Conservation (phyloP, 108 stramenopile species). For the Parietichytrium sp. region DNA sequence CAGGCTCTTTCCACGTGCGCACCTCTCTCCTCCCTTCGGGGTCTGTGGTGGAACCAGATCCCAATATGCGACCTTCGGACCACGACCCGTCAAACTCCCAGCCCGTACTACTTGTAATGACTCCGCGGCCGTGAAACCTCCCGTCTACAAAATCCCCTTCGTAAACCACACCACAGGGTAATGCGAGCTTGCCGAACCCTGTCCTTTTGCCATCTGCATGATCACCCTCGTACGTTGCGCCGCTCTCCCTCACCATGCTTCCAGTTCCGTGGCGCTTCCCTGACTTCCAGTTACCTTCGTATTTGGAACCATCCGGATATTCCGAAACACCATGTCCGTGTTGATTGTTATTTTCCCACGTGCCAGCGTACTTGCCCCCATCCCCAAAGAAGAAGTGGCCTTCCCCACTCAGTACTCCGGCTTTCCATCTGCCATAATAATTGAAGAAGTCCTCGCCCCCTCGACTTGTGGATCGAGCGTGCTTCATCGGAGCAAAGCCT, state of each 20-base stretch:
- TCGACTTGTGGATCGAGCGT: background rate
- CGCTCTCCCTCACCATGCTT: background rate
- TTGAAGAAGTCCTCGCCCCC: background rate
- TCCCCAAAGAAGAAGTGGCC: background rate
- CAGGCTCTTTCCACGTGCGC: constrained; percentile 44
- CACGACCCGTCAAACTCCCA: constrained; percentile 41
- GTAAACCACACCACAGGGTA: background rate
- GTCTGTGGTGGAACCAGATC: background rate
- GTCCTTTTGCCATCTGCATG: background rate
- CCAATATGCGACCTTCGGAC: constrained; percentile 67
- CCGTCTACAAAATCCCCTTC: constrained; percentile 52
- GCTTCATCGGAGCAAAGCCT: background rate
- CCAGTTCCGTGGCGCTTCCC: background rate
- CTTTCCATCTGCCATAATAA: constrained; percentile 16
- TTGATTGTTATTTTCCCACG: background rate
- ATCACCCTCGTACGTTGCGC: background rate
- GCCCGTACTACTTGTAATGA: constrained; percentile 60
- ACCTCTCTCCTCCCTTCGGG: background rate
- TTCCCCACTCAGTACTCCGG: constrained; percentile 8
- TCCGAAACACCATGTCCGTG: background rate
- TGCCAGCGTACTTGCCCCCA: background rate
- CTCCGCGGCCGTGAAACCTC: constrained; percentile 71
- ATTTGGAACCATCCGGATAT: constrained; percentile 4
- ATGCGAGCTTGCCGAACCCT: background rate
- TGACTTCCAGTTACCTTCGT: background rate